A percentile compares a stretch with the other conserved stretches of the same genome.
Conservation (phyloP, 768 basidiomycete species). For the Tylopilus plumbeoviolaceoides region DNA sequence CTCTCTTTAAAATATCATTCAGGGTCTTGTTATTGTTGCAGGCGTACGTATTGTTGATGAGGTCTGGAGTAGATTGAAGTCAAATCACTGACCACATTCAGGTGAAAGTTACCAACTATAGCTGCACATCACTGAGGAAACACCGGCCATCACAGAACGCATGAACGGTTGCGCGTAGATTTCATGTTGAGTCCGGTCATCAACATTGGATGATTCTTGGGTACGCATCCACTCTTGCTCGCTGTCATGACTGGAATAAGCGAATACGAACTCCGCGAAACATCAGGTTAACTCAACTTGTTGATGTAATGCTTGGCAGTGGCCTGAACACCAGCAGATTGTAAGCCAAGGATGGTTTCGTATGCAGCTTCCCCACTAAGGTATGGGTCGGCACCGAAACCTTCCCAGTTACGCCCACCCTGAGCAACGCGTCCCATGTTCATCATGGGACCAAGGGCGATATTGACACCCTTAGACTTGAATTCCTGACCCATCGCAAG, state of each 20-base stretch:
- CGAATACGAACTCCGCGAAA: not conserved
- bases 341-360: conserved; percentile 82
- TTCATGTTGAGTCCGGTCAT: conserved; percentile 49
- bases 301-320: conserved; percentile 82
- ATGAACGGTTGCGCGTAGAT: conserved; percentile 55
- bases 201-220: conserved; percentile 34
- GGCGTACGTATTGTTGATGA: conserved; percentile 57
- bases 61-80: conserved; percentile 29
- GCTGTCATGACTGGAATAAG: conserved; percentile 13
- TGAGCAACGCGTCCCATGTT: conserved; percentile 76
- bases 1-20: conserved; percentile 60
- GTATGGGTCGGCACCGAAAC: conserved; percentile 91
- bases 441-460: conserved; percentile 81
- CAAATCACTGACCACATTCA: not conserved
- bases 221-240: conserved; percentile 36
- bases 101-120: conserved; percentile 35
- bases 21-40: conserved; percentile 60
- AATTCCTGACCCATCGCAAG: conserved; percentile 80
- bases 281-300: conserved; percentile 43
- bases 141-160: conserved; percentile 60
- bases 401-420: conserved; percentile 92
- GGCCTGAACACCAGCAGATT: conserved; percentile 77
- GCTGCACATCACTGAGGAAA: conserved; percentile 64
- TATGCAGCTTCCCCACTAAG: conserved; percentile 70
- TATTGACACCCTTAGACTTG: conserved; percentile 76